Base-by-base conservation (phyloP, 371 early-diverging fungal genomes). In the Syncephalastrum racemosum region DNA sequence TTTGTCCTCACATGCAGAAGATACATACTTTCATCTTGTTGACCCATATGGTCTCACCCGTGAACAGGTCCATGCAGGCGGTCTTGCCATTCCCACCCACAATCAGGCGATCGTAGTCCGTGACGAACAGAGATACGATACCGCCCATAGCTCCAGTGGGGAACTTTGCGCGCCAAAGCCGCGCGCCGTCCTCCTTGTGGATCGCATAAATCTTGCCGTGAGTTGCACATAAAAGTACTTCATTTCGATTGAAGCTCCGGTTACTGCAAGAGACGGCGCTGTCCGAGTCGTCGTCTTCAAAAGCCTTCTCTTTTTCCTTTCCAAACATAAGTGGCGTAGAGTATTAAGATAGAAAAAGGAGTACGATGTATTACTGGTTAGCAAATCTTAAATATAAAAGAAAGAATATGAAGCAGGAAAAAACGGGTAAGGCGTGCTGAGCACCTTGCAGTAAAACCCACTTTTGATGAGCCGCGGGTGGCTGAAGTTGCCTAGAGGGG, bases 161-260 rank as follows among this genome's bases (percentile, higher is more conserved):
- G 27, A 65, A 62, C 10, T 65, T 49, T 6, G 55, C 24, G 10
- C 71, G 53, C 75, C 75, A 74, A 10, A 70, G 42, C 4, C 66
- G 59, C 23, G n/a, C 40, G 7, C 75, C 75, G 50, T 57, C 53
- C 4, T 46, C 52, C 22, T 74, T 74, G 53, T 62, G 66, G 15
- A 74, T 19, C 16, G 67, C 71, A 60, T 70, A 74, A 8, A 70
- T 62, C n/a, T 66, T 68, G 44, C 75, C 71, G 40, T 66, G 56
- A 5, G 71, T 66, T 0, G 75, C 64, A 24, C 68, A 68, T 16
- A 70, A 36, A 27, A 74, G 46, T 12, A 70, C 61, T 55, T 70
- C 68, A 27, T 68, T 47, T 6, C 69, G 60, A 4, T 40, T 39
- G 43, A 59, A 59, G 10, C 47, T 53, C 5, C 53, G 53, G 3